Conservation (phyloP, 2,329 filamentous ascomycete genomes). For the Fonsecaea multimorphosa region DNA sequence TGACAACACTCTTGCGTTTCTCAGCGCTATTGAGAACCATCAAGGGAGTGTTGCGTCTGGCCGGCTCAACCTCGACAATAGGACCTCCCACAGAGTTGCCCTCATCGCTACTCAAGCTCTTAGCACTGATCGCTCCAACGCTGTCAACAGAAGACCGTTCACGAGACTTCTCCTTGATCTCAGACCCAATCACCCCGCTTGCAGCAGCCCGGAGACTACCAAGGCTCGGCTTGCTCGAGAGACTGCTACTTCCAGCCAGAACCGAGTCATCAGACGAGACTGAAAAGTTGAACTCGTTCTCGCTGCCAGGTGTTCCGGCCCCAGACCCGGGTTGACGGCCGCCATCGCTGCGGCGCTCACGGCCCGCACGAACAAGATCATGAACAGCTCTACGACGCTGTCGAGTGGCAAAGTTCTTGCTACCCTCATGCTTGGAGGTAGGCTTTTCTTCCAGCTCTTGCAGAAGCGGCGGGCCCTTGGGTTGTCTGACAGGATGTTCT, state of each 20-base stretch:
- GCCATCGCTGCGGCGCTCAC: slow-evolving; percentile 74
- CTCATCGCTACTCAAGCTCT: slow-evolving; percentile 71
- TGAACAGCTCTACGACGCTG: slow-evolving; percentile 90
- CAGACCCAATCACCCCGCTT: slow-evolving; percentile 85
- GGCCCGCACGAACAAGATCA: slow-evolving; percentile 87
- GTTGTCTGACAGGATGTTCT: slow-evolving; percentile 92
- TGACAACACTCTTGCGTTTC: slow-evolving; percentile 75
- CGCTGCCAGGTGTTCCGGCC: slow-evolving; percentile 88
- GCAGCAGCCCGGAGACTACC: slow-evolving; percentile 78
- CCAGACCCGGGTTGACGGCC: slow-evolving; percentile 68
- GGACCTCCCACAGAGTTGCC: slow-evolving; percentile 63
- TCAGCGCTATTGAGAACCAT: slow-evolving; percentile 86
- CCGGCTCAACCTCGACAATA: slow-evolving; percentile 58
- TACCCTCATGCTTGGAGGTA: slow-evolving; percentile 90
- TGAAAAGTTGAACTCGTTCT: slow-evolving; percentile 72
- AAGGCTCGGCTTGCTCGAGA: slow-evolving; percentile 75
- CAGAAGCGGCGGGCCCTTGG: slow-evolving; percentile 85
- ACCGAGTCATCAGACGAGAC: slow-evolving; percentile 75
- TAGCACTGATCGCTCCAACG: slow-evolving; percentile 57
- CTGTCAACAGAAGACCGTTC: slow-evolving; percentile 62
- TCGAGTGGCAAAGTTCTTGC: slow-evolving; percentile 93
- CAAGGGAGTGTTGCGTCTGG: slow-evolving; percentile 81
- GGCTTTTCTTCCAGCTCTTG: slow-evolving; percentile 91
- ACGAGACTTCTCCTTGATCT: slow-evolving; percentile 76
- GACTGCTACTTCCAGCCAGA: slow-evolving; percentile 74